phyloP scores from a whole-genome alignment of 305 asterid species.

The Stenogyne calaminthoides region DNA sequence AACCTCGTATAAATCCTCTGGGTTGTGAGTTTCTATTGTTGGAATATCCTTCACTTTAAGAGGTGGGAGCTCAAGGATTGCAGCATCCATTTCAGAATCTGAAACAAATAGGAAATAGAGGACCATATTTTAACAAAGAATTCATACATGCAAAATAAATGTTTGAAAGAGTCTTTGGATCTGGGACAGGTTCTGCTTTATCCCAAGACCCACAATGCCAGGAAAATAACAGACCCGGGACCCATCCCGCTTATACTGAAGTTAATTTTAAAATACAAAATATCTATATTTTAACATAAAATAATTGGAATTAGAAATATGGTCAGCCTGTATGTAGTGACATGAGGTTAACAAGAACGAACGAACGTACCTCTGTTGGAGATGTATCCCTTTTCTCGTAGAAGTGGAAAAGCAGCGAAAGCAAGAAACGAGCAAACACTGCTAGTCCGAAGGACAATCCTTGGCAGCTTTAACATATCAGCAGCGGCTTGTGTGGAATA shows the following conservation, averaged over 20 bases:
- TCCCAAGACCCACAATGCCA: no score
- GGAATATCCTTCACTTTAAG: slow-evolving; percentile 59
- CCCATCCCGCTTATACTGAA: not conserved
- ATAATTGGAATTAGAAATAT: no score
- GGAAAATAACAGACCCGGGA: not conserved
- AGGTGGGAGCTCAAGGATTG: slow-evolving; percentile 44
- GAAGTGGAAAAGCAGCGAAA: slow-evolving; percentile 36
- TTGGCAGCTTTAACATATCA: slow-evolving; percentile 40
- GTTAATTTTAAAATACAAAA: no score
- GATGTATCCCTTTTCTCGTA: slow-evolving; percentile 43
- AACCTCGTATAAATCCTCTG: slow-evolving; percentile 17
- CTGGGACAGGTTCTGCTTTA: no score
- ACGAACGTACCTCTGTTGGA: slow-evolving; percentile 29
- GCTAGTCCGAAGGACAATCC: slow-evolving; percentile 50
- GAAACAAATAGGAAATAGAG: not conserved
- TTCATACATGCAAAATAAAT: not conserved
- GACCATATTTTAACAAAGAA: not conserved
- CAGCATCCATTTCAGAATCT: slow-evolving; percentile 43
- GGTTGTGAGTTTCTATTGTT: slow-evolving; percentile 3
- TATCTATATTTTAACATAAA: no score
- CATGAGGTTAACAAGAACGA: not conserved
- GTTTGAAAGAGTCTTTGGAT: not conserved
- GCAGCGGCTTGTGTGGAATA: slow-evolving; percentile 47
- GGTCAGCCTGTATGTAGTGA: no score
- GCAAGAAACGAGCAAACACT: slow-evolving; percentile 45